Evolutionary conservation across 768 basidiomycete genomes (phyloP), one percentile per base, ranked within the genome.

Genomic region (Suillus spraguei): DNA sequence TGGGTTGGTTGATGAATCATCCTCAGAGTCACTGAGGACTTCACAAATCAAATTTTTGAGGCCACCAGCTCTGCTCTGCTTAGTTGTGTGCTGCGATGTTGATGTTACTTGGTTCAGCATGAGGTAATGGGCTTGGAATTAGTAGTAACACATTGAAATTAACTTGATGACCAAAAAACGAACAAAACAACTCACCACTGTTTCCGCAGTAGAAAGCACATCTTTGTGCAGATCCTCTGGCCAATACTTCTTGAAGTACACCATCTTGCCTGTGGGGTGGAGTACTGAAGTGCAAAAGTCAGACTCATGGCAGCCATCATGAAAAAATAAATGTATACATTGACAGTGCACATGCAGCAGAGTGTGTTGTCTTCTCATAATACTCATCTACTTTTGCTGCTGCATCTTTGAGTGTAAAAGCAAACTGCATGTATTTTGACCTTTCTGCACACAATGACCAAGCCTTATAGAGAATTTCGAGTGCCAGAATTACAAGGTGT

Each of bases 241-340:
- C 74, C 74, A 78, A 60, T 74, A 61, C 55, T 69, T 71, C 38
- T 69, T 65, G 56, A 77, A 70, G 44, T 75, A 66, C 10, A 7
- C 42, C 32, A 64, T 56, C 53, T 74, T 76, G 38, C 66, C 59
- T 36, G 38, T 46, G 22, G 71, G 73, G 58, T 76, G 42, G 5
- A 76, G 65, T 24, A 75, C 72, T 74, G 38, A 44, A 44, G 42
- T 10, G 42, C 42, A 44, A 44, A 44, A n/a, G 20, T 44, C 42
- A 44, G 42, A 44, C 42, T 44, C 20, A 1, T 9, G 5, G 42
- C n/a, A 2, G 8, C 20, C n/a, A n/a, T 44, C 42, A n/a, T 44
- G 20, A 44, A 44, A n/a, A 44, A 44, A 44, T 44, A 44, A 44
- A 44, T 0, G 13, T 44, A 44, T 20, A 44, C 42, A 44, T 44